Evolutionary conservation across 306 rosid genomes (phyloP).

Genomic region (Glycine tomentella): DNA sequence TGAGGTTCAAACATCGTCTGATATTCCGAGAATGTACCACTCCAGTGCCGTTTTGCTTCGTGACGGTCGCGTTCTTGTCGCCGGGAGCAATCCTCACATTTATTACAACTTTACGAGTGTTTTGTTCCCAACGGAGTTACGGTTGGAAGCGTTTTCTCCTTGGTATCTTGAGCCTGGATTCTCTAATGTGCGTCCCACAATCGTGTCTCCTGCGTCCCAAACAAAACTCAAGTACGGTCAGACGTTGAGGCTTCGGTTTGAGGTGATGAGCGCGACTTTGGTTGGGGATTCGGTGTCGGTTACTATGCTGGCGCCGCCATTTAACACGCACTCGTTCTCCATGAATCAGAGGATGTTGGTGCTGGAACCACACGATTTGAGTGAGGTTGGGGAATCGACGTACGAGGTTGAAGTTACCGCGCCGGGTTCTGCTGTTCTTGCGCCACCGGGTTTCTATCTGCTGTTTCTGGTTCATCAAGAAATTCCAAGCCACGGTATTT

Average conservation of each 20-base stretch:
- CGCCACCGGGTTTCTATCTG: conserved; percentile 80
- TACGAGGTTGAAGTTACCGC: conserved; percentile 54
- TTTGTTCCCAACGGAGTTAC: conserved; percentile 63
- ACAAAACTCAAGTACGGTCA: conserved; percentile 44
- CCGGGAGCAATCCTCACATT: conserved; percentile 75
- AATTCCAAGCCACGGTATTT: conserved; percentile 77
- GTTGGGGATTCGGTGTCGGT: conserved; percentile 44
- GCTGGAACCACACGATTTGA: conserved; percentile 48
- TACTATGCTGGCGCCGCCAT: conserved; percentile 76
- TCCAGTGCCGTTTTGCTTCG: conserved; percentile 72
- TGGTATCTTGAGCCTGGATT: conserved; percentile 52
- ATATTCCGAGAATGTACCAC: conserved; percentile 69
- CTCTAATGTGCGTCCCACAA: conserved; percentile 48
- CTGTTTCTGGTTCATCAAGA: conserved; percentile 68
- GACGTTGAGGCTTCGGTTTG: conserved; percentile 45
- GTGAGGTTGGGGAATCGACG: conserved; percentile 7
- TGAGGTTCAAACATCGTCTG: conserved; percentile 57
- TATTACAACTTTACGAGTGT: conserved; percentile 59
- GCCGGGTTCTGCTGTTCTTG: conserved; percentile 62
- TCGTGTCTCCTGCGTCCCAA: conserved; percentile 55
- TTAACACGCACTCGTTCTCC: conserved; percentile 85
- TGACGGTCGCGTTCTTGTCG: conserved; percentile 76
- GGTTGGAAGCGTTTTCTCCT: conserved; percentile 64
- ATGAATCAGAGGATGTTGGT: conserved; percentile 82
- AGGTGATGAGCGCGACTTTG: conserved; percentile 18